phyloP scores from a whole-genome alignment of 805 yeast genomes.

The Ogataea thermomethanolica region DNA sequence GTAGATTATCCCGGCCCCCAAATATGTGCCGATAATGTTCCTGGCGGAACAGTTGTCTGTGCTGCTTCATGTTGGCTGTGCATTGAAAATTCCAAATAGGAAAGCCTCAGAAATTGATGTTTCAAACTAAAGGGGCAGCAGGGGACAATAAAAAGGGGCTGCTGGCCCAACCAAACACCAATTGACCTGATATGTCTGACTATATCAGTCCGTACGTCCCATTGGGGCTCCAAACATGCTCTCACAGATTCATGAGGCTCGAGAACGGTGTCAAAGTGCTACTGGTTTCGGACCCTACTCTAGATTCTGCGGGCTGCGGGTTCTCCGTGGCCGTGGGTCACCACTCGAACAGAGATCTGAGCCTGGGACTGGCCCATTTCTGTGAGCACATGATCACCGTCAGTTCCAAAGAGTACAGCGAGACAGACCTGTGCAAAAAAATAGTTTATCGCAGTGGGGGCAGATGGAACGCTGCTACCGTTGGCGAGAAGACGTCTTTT shows the following conservation, averaged over 20 bases:
- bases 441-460: slow-evolving; percentile 51
- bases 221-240: slow-evolving; percentile 27
- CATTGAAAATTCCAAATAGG: slow-evolving; percentile 15
- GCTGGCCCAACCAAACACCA: background rate
- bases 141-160: background rate
- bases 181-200: background rate
- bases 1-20: too few relatives aligned
- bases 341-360: slow-evolving; percentile 63
- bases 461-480: slow-evolving; percentile 60
- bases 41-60: background rate
- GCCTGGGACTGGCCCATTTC: slow-evolving; percentile 85
- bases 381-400: slow-evolving; percentile 72
- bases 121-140: slow-evolving; percentile 5
- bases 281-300: slow-evolving; percentile 71
- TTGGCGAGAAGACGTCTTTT: slow-evolving; percentile 63
- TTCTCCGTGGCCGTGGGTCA: slow-evolving; percentile 79
- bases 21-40: too few relatives aligned
- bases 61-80: slow-evolving; percentile 8
- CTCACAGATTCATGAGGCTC: slow-evolving; percentile 46
- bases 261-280: slow-evolving; percentile 68
- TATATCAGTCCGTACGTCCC: slow-evolving; percentile 11
- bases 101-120: slow-evolving; percentile 1
- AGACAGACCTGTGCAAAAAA: slow-evolving; percentile 43
- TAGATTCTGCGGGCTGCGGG: slow-evolving; percentile 63
- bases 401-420: slow-evolving; percentile 55